Evolutionary conservation across 2,329 filamentous ascomycete genomes (phyloP).

Genomic region (Lizonia empirigonia): DNA sequence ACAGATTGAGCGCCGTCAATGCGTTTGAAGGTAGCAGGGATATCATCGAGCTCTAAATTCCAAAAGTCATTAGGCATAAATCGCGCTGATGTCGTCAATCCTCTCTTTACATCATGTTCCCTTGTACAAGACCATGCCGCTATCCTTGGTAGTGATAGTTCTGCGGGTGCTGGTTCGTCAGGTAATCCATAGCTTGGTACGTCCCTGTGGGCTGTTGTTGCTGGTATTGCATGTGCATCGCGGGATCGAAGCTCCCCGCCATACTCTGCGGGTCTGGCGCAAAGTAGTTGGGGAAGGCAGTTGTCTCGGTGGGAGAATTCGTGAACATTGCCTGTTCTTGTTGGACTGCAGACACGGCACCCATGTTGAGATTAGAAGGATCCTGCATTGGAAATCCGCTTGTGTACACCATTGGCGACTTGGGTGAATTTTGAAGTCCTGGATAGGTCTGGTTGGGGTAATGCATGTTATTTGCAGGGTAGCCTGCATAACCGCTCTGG

Average conservation of each 20-base stretch:
- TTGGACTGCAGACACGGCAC: conserved; percentile 36
- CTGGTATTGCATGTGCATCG: conserved; percentile 39
- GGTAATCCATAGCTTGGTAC: conserved; percentile 44
- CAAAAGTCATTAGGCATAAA: conserved; percentile 5
- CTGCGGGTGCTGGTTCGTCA: conserved; percentile 33
- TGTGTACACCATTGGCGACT: conserved; percentile 36
- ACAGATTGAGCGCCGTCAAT: conserved; percentile 13
- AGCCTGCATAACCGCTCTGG: conserved; percentile 30
- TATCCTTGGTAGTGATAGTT: conserved; percentile 36
- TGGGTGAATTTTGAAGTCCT: conserved; percentile 38
- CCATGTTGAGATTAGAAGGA: conserved; percentile 33
- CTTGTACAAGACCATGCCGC: no score
- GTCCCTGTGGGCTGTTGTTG: conserved; percentile 22
- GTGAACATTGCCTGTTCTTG: conserved; percentile 42
- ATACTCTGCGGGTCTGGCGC: conserved; percentile 36
- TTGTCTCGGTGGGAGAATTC: conserved; percentile 46
- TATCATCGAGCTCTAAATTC: conserved; percentile 2
- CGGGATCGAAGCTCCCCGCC: conserved; percentile 35
- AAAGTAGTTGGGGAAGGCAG: conserved; percentile 42
- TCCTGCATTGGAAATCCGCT: conserved; percentile 39
- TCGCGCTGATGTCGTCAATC: not conserved
- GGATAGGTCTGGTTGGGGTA: conserved; percentile 45
- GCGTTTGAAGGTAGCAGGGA: conserved; percentile 14
- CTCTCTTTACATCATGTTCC: not conserved
- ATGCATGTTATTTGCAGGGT: conserved; percentile 22